Conservation (phyloP, 2,329 filamentous ascomycete genomes). For the Fusarium brachygibbosum region DNA sequence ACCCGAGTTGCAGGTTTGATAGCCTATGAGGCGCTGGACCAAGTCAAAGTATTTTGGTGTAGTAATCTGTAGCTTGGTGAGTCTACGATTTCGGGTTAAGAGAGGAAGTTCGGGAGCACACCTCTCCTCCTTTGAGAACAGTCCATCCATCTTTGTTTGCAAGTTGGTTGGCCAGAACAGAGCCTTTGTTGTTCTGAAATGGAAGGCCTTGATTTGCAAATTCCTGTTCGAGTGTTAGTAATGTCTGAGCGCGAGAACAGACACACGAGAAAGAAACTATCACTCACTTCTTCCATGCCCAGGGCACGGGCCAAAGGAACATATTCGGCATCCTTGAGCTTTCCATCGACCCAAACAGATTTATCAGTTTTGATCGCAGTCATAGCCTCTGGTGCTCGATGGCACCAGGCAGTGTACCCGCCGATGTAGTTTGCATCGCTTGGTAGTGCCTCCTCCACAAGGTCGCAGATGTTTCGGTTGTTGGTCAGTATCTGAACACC, state of each 20-base stretch:
- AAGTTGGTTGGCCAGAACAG: conserved; percentile 19
- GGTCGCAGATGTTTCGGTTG: conserved; percentile 24
- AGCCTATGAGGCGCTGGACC: not conserved
- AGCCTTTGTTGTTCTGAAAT: conserved; percentile 14
- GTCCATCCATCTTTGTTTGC: conserved; percentile 34
- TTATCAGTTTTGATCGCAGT: conserved; percentile 18
- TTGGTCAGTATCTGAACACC: conserved; percentile 30
- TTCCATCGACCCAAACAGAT: conserved; percentile 24
- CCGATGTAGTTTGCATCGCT: conserved; percentile 15
- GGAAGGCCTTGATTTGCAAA: conserved; percentile 9
- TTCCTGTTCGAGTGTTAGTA: not conserved
- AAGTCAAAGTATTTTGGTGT: conserved; percentile 12
- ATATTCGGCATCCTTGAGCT: conserved; percentile 15
- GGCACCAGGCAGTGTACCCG: conserved; percentile 18
- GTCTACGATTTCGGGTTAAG: fast-evolving
- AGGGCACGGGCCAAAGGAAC: conserved; percentile 1
- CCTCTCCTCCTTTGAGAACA: conserved; percentile 27
- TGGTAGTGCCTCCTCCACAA: conserved; percentile 15
- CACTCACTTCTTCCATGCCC: conserved; percentile 9
- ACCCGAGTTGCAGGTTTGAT: not conserved
- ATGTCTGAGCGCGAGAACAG: not conserved
- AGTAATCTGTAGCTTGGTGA: conserved; percentile 16
- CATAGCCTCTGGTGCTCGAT: conserved; percentile 6
- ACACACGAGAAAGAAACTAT: not conserved
- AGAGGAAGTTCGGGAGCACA: not conserved